Conservation (phyloP, 106 monocot genomes). For the Dendrobium huoshanense region DNA sequence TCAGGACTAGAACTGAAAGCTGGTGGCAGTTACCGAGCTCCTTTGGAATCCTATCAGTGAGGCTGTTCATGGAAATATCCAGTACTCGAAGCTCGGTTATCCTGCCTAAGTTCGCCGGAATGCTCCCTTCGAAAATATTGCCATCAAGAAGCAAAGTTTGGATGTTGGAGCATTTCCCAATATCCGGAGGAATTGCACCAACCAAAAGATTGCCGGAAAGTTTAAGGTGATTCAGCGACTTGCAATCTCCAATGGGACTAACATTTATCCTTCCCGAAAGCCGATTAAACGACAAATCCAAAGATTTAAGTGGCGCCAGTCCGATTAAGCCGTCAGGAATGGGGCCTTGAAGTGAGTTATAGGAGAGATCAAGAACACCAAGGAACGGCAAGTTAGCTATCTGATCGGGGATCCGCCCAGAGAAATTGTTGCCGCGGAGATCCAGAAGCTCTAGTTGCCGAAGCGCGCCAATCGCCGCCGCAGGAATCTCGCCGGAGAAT, state of each 20-base stretch:
- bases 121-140: conserved; percentile 42
- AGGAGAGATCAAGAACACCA: conserved; percentile 31
- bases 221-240: conserved; percentile 24
- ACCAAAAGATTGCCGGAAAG: conserved; percentile 44
- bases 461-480: conserved; percentile 13
- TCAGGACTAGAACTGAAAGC: conserved; percentile 40
- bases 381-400: conserved; percentile 21
- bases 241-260: conserved; percentile 15
- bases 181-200: conserved; percentile 28
- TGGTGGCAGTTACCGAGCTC: conserved; percentile 37
- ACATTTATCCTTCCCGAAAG: conserved; percentile 27
- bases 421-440: conserved; percentile 32
- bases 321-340: conserved; percentile 22
- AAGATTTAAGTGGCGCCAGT: conserved; percentile 6
- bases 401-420: conserved; percentile 20
- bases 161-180: conserved; percentile 39
- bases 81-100: conserved; percentile 26
- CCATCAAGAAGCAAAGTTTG: conserved; percentile 27
- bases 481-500: conserved; percentile 29
- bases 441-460: conserved; percentile 21
- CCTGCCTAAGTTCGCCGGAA: conserved; percentile 31
- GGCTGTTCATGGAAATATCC: conserved; percentile 56
- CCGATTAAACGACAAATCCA: conserved; percentile 36
- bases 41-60: conserved; percentile 37
- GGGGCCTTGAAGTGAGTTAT: conserved; percentile 31